Evolutionary conservation across 1,139 yeast genomes (phyloP).

Genomic region (Blastobotrys arbuscula): DNA sequence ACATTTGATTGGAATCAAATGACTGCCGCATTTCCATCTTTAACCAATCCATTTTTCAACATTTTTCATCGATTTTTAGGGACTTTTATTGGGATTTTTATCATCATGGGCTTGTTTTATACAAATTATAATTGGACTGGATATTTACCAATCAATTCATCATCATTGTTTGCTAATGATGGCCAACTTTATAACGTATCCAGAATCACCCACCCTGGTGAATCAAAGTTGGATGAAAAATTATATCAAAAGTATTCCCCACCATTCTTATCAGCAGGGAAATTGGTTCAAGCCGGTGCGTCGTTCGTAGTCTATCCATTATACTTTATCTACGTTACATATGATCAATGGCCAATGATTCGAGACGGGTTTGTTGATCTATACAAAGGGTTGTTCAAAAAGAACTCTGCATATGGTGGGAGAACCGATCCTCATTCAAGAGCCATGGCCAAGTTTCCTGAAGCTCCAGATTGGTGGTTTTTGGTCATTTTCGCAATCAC

Average conservation of each 20-base stretch:
- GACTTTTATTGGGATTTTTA: slow-evolving; percentile 39
- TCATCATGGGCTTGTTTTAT: slow-evolving; percentile 41
- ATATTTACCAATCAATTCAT: slow-evolving; percentile 49
- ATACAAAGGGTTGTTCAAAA: slow-evolving; percentile 18
- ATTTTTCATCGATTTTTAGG: slow-evolving; percentile 41
- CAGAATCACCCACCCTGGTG: slow-evolving; percentile 32
- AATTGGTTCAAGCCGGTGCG: slow-evolving; percentile 35
- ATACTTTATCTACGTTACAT: slow-evolving; percentile 23
- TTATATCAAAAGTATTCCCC: slow-evolving; percentile 39
- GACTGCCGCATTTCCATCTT: slow-evolving; percentile 31
- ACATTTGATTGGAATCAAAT: slow-evolving; percentile 49
- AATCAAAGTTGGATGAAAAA: slow-evolving; percentile 30
- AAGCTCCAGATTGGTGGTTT: slow-evolving; percentile 62
- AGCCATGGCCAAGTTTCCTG: slow-evolving; percentile 49
- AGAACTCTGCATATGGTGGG: neutral
- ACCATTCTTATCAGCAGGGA: slow-evolving; percentile 41
- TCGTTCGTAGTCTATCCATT: slow-evolving; percentile 32
- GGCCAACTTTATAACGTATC: slow-evolving; percentile 42
- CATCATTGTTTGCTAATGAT: slow-evolving; percentile 42
- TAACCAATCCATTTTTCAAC: slow-evolving; percentile 44
- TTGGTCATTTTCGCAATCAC: slow-evolving; percentile 42
- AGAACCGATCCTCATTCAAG: slow-evolving; percentile 40
- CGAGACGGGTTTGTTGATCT: neutral
- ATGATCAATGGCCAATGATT: slow-evolving; percentile 16
- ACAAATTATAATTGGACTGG: slow-evolving; percentile 49